phyloP scores from a whole-genome alignment of 2,329 filamentous ascomycete species.

The Xylaria sp. region DNA sequence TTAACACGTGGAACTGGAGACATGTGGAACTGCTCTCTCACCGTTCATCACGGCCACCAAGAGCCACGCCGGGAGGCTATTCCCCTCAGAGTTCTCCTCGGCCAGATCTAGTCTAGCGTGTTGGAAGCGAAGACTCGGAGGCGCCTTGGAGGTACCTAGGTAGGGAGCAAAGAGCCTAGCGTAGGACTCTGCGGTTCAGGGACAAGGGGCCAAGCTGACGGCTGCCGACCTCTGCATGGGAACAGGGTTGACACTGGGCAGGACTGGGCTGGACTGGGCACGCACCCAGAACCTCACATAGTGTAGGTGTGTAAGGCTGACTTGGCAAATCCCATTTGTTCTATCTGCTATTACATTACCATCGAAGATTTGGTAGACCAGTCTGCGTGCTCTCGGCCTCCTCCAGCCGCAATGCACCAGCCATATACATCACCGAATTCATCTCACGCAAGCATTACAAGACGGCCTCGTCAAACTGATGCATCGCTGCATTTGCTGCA shows the following conservation, averaged over 20 bases:
- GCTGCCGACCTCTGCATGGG: conserved; percentile 22
- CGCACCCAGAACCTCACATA: too few relatives aligned
- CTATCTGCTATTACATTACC: background rate
- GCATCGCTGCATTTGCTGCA: too few relatives aligned
- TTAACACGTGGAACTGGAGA: conserved; percentile 25
- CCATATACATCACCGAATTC: background rate
- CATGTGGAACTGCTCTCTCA: conserved; percentile 16
- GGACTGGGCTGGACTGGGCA: too few relatives aligned
- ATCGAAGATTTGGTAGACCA: background rate
- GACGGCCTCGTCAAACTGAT: background rate
- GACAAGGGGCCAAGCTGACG: conserved; percentile 17
- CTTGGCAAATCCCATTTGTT: conserved; percentile 15
- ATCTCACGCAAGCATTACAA: background rate
- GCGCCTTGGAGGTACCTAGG: too few relatives aligned
- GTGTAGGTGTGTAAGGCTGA: conserved; percentile 20
- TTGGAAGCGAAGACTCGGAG: too few relatives aligned
- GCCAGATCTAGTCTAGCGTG: conserved; percentile 8
- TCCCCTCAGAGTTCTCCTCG: background rate
- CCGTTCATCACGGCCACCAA: background rate
- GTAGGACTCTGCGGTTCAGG: conserved; percentile 24
- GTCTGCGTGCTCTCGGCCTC: background rate
- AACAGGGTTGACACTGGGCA: conserved; percentile 19
- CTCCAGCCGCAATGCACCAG: background rate
- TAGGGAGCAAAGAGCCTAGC: conserved; percentile 18
- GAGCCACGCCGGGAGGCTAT: conserved; percentile 2